Conservation (phyloP, 768 basidiomycete species). For the Mycena pura region DNA sequence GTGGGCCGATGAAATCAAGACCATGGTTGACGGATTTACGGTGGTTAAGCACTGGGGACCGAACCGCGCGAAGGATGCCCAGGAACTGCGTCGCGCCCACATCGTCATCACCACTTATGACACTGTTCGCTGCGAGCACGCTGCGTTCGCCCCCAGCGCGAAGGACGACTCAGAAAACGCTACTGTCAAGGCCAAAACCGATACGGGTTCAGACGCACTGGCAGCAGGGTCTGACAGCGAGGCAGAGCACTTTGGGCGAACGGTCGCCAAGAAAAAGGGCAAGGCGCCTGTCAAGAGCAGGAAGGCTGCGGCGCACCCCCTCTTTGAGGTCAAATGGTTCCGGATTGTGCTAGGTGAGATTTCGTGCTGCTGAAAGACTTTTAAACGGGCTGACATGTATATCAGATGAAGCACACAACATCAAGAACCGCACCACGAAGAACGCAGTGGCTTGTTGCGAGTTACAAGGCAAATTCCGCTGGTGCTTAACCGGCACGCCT, state of each 20-base stretch:
- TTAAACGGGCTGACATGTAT: not conserved
- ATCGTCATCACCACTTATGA: conserved; percentile 91
- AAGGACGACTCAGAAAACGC: conserved; percentile 60
- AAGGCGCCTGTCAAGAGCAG: conserved; percentile 48
- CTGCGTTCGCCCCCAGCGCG: conserved; percentile 51
- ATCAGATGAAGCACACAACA: conserved; percentile 91
- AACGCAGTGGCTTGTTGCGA: conserved; percentile 80
- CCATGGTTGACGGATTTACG: conserved; percentile 67
- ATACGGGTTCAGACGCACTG: conserved; percentile 23
- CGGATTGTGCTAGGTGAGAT: conserved; percentile 80
- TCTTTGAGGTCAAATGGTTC: conserved; percentile 86
- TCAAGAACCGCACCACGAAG: conserved; percentile 87
- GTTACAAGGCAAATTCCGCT: conserved; percentile 79
- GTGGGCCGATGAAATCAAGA: conserved; percentile 87
- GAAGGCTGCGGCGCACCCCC: conserved; percentile 60
- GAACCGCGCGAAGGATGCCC: conserved; percentile 70
- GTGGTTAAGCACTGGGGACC: conserved; percentile 89
- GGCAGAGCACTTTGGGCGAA: conserved; percentile 53
- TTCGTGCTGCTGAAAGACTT: no score
- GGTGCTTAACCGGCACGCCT: conserved; percentile 89
- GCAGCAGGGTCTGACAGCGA: conserved; percentile 51
- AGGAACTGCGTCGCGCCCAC: conserved; percentile 63
- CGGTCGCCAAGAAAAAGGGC: conserved; percentile 44
- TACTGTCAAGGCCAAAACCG: conserved; percentile 47
- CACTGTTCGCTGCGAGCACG: conserved; percentile 82